Evolutionary conservation across 129 eudicot genomes (phyloP).

Genomic region (Centrapalus pauciflorus): DNA sequence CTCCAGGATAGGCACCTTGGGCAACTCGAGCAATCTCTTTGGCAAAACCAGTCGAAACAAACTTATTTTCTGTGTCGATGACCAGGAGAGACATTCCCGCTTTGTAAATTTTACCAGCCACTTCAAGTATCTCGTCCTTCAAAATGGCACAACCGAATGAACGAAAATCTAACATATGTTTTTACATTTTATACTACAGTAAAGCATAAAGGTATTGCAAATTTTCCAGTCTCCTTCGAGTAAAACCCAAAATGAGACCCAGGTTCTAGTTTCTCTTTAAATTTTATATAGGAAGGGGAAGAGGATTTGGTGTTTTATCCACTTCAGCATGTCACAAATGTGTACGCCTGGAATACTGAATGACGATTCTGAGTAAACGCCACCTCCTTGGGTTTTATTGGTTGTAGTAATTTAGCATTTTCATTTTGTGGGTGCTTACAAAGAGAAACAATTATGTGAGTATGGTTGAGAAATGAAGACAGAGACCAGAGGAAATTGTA

Average conservation of each 20-base stretch:
- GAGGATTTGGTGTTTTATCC: neutral
- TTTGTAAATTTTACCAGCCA: conserved; percentile 89
- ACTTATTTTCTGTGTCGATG: conserved; percentile 93
- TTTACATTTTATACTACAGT: neutral
- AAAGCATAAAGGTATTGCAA: neutral
- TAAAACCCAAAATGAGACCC: neutral
- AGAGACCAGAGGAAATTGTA: neutral
- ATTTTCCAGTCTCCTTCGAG: neutral
- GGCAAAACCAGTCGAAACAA: conserved; percentile 95
- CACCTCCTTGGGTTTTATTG: neutral
- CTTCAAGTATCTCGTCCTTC: conserved; percentile 97
- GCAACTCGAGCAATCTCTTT: conserved; percentile 96
- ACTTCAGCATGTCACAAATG: neutral
- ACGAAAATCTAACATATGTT: neutral
- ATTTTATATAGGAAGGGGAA: too few relatives aligned
- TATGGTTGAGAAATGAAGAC: neutral
- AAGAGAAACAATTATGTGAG: neutral
- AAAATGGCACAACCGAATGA: conserved; percentile 13
- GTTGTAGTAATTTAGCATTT: neutral
- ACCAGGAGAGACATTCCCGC: conserved; percentile 97
- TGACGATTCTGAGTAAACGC: neutral
- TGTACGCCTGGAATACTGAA: neutral
- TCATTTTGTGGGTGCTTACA: neutral
- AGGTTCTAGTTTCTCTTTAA: too few relatives aligned
- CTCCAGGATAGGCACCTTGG: conserved; percentile 51